Evolutionary conservation across 2,329 filamentous ascomycete species (phyloP).

Genomic region (Juglanconis oblonga): DNA sequence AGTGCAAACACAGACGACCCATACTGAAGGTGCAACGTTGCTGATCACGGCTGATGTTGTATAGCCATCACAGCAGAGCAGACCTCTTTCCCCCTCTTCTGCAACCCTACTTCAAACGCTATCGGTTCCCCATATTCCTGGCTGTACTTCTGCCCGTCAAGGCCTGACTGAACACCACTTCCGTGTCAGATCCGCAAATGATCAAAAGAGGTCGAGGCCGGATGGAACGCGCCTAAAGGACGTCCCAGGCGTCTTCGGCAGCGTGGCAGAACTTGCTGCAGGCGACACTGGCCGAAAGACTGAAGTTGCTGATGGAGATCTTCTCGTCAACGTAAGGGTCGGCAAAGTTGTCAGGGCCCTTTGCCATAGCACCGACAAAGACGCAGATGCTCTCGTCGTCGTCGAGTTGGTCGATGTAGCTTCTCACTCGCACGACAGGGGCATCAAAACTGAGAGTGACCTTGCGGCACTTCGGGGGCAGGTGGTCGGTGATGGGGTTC

Average conservation of each 20-base stretch:
- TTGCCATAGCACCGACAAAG: conserved; percentile 98
- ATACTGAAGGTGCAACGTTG: conserved; percentile 45
- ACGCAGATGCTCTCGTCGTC: conserved; percentile 93
- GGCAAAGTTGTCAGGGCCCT: conserved; percentile 92
- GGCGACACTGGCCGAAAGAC: conserved; percentile 92
- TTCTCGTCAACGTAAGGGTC: conserved; percentile 94
- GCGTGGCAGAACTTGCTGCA: conserved; percentile 99
- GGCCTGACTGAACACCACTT: neutral
- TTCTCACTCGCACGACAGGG: conserved; percentile 78
- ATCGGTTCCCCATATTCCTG: neutral
- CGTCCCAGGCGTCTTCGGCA: conserved; percentile 92
- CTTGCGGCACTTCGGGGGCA: conserved; percentile 96
- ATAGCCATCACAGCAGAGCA: conserved; percentile 53
- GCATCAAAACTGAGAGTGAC: conserved; percentile 95
- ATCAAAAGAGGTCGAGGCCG: neutral
- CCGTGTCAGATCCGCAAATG: neutral
- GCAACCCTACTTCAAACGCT: too few species aligned
- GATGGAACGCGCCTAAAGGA: conserved; percentile 56
- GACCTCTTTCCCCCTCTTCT: conserved; percentile 4
- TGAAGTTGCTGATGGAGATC: conserved; percentile 98
- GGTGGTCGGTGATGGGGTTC: conserved; percentile 95
- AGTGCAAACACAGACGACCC: conserved; percentile 67
- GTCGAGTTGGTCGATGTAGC: conserved; percentile 79
- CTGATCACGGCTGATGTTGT: conserved; percentile 66
- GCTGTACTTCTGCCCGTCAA: neutral